Conservation (phyloP, 768 basidiomycete species). For the Mrakia hoshinonis region DNA sequence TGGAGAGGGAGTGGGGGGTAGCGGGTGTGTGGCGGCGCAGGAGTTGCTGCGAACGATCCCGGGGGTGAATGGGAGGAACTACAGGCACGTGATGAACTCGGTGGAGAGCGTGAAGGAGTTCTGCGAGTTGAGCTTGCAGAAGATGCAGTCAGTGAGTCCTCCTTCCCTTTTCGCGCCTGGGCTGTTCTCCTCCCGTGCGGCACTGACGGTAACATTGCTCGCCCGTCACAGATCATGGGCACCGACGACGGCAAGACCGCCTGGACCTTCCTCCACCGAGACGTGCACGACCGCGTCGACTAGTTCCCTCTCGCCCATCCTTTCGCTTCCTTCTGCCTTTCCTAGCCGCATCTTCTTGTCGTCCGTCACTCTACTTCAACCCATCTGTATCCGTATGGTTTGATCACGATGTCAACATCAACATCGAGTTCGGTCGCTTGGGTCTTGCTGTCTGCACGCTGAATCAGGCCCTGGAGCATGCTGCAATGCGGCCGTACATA, state of each 20-base stretch:
- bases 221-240: constrained; percentile 24
- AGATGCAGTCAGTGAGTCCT: constrained; percentile 14
- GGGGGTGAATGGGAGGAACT: constrained; percentile 24
- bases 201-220: neutral
- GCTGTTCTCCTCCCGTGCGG: no score
- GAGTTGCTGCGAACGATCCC: constrained; percentile 25
- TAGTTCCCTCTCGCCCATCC: neutral
- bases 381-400: neutral
- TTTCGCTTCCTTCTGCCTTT: no score
- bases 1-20: constrained; percentile 14
- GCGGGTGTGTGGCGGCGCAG: neutral
- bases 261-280: constrained; percentile 10
- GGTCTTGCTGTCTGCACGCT: neutral
- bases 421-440: no score
- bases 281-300: constrained; percentile 9
- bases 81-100: constrained; percentile 22
- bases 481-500: no score
- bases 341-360: neutral
- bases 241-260: constrained; percentile 11
- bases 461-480: no score
- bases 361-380: neutral
- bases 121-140: constrained; percentile 10
- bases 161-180: neutral
- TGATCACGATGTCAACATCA: neutral
- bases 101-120: constrained; percentile 21